phyloP scores from a whole-genome alignment of 1,139 yeast species.

The Barnettozyma hawaiiensis region DNA sequence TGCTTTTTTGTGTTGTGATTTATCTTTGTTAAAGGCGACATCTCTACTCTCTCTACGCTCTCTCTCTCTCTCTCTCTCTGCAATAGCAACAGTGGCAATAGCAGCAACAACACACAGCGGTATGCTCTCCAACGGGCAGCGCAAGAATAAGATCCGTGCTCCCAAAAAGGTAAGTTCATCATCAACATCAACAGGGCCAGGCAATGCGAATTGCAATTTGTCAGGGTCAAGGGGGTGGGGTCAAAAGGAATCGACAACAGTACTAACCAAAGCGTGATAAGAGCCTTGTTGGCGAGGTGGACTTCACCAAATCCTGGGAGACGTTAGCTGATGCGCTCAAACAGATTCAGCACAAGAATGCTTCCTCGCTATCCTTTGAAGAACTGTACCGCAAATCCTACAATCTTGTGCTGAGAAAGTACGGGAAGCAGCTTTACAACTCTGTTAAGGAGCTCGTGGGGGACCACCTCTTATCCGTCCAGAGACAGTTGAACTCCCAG shows the following conservation, averaged over 20 bases:
- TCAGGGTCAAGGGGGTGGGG: too few relatives aligned
- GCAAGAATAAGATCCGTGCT: slow-evolving; percentile 52
- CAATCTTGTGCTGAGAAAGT: slow-evolving; percentile 67
- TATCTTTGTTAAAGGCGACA: too few relatives aligned
- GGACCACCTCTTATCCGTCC: slow-evolving; percentile 40
- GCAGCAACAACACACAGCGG: background rate
- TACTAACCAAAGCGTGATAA: background rate
- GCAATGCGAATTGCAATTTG: too few relatives aligned
- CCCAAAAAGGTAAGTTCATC: slow-evolving; percentile 49
- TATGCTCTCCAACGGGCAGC: slow-evolving; percentile 33
- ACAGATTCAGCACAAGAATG: slow-evolving; percentile 71
- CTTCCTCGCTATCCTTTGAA: slow-evolving; percentile 75
- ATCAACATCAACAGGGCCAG: too few relatives aligned
- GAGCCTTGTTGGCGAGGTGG: slow-evolving; percentile 36
- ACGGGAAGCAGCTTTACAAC: slow-evolving; percentile 65
- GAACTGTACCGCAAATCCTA: slow-evolving; percentile 81
- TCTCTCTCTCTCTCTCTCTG: too few relatives aligned
- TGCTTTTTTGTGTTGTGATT: too few relatives aligned
- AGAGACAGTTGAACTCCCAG: slow-evolving; percentile 19
- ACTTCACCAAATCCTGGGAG: slow-evolving; percentile 67
- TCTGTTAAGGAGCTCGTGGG: slow-evolving; percentile 50
- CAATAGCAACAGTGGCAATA: too few relatives aligned
- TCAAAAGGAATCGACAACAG: too few relatives aligned
- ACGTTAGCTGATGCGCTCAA: slow-evolving; percentile 66
- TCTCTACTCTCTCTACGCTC: too few relatives aligned